These are phyloP conservation scores for Phlegmacium glaucopus DNA, from an alignment of 768 basidiomycete genomes.

Conservation along the genomic window DNA sequence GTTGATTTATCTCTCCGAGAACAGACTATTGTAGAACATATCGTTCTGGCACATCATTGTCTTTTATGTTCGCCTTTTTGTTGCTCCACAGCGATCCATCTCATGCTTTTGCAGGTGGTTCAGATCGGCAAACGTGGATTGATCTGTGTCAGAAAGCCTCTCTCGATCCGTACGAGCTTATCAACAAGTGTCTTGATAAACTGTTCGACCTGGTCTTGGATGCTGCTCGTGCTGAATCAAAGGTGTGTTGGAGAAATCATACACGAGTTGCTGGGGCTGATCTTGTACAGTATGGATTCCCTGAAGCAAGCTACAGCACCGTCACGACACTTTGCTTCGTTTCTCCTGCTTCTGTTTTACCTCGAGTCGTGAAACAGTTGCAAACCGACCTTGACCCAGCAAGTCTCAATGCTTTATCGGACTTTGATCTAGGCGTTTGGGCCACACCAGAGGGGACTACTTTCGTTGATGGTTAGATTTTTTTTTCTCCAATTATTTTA, in stretches of 20 bases:
- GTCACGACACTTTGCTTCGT: conserved; percentile 80
- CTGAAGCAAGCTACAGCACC: conserved; percentile 71
- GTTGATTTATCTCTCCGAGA: conserved; percentile 40
- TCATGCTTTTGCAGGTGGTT: conserved; percentile 31
- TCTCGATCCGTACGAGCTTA: conserved; percentile 62
- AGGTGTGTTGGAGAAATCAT: conserved; percentile 30
- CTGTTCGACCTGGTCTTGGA: conserved; percentile 48
- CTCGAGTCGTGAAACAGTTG: conserved; percentile 67
- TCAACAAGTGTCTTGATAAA: conserved; percentile 45
- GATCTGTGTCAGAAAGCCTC: conserved; percentile 70
- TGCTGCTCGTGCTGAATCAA: conserved; percentile 41
- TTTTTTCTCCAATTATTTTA: not conserved
- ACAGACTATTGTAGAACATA: conserved; percentile 44
- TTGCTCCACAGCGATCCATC: not conserved
- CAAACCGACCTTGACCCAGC: conserved; percentile 58
- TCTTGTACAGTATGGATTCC: conserved; percentile 39
- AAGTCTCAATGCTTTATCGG: conserved; percentile 59
- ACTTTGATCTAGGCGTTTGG: conserved; percentile 82
- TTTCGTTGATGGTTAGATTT: conserved; percentile 69
- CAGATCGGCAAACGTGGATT: conserved; percentile 72
- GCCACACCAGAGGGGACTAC: conserved; percentile 76
- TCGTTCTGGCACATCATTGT: conserved; percentile 76
- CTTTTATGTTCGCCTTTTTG: conserved; percentile 47
- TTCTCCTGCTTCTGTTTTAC: conserved; percentile 63
- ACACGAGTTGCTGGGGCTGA: not conserved